Evolutionary conservation across 2,329 filamentous ascomycete species (phyloP), one percentile per base, ranked within the genome.

Genomic region (Pseudocercospora crystallina): DNA sequence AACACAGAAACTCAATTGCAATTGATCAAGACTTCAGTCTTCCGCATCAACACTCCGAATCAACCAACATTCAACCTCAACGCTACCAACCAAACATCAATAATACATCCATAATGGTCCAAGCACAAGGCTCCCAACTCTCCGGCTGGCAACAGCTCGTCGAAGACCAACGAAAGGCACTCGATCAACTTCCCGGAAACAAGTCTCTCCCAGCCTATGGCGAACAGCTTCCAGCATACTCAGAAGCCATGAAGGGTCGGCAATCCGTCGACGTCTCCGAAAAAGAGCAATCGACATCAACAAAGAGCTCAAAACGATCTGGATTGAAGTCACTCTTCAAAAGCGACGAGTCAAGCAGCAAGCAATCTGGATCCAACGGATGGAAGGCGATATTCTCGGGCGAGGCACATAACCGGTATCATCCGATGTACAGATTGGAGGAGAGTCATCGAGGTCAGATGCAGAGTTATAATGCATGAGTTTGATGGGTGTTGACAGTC

Each of bases 161-260:
- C 2, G 12, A 35, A 35, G 30, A 29, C 15, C 39, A 36, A 42
- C 15, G 15, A 15, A 17, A 29, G 17, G 31, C 37, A 5, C 37
- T 48, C 32, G 15, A 48, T 7, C 46, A 49, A 38, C 8, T 13
- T 1, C 12, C 17, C 12, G 17, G 46, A n/a, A 39, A 48, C 34
- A 49, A 33, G 14, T 49, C 47, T 29, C 47, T 38, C 11, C 40
- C 11, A 38, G 35, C 9, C 9, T 10, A 38, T n/a, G 8, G 35
- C 13, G 9, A n/a, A 14, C 35, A n/a, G 9, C 43, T 17, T 11
- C 48, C 49, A 32, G 37, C 38, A n/a, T 48, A 52, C 49, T 43
- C 17, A 9, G 43, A 47, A 8, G 39, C 39, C 11, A 52, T 29
- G 17, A 34, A 47, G 33, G 44, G 40, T 30, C 44, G 32, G 20